A percentile compares a stretch with the other conserved stretches of the same genome.
phyloP scores from a whole-genome alignment of 176 grass and related monocot genomes.

The Puccinellia tenuiflora region DNA sequence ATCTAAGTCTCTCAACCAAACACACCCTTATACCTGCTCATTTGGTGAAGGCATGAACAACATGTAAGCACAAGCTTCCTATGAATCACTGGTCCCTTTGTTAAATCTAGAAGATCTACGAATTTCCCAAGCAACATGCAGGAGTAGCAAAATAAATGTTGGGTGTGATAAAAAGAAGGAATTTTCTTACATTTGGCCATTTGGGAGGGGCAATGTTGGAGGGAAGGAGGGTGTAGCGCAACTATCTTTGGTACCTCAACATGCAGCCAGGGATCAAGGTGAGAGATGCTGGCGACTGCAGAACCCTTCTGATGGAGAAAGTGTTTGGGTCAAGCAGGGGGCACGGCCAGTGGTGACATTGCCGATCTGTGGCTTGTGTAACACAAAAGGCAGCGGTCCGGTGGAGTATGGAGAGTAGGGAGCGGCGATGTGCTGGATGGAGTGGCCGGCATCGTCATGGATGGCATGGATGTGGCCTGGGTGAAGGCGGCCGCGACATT shows the following conservation, averaged over 20 bases:
- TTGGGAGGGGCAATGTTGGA: background rate
- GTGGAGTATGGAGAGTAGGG: background rate
- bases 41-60: background rate
- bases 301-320: background rate
- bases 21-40: too few relatives aligned
- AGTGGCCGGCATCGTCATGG: background rate
- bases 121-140: background rate
- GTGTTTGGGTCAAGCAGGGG: background rate
- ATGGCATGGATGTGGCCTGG: background rate
- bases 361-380: background rate
- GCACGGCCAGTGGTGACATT: background rate
- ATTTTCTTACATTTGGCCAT: background rate
- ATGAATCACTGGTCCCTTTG: background rate
- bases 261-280: background rate
- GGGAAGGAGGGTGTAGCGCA: background rate
- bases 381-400: background rate
- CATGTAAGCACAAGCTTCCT: background rate
- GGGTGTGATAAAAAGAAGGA: background rate
- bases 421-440: background rate
- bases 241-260: background rate
- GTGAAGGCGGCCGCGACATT: background rate
- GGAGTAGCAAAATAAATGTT: background rate
- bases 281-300: background rate
- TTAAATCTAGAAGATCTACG: background rate
- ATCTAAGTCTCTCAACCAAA: too few relatives aligned